A percentile compares a stretch with the other conserved stretches of the same genome.
Conservation (phyloP, 305 asterid species). For the Coffea humblotiana region DNA sequence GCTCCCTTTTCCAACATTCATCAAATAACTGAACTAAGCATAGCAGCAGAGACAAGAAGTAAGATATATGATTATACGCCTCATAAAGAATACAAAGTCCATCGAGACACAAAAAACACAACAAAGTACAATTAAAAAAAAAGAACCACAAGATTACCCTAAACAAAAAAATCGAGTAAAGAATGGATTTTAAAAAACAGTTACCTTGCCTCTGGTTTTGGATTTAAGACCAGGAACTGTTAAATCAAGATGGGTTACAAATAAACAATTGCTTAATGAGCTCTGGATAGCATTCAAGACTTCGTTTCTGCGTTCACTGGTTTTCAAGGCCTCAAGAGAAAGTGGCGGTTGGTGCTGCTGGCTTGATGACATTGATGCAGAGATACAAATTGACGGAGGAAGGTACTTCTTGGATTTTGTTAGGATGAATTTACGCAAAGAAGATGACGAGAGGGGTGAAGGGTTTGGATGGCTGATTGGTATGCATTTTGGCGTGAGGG, state of each 20-base stretch:
- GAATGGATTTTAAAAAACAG: neutral
- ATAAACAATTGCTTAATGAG: slow-evolving; percentile 61
- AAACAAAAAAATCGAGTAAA: neutral
- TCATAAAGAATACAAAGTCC: neutral
- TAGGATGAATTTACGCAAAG: slow-evolving; percentile 10
- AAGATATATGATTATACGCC: neutral
- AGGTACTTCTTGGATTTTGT: slow-evolving; percentile 30
- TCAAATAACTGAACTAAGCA: neutral
- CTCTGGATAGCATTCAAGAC: slow-evolving; percentile 48
- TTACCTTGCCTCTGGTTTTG: slow-evolving; percentile 88
- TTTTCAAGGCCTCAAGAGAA: slow-evolving; percentile 32
- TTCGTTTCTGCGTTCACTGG: slow-evolving; percentile 50
- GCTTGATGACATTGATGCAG: slow-evolving; percentile 44
- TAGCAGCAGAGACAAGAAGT: neutral
- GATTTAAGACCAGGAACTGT: slow-evolving; percentile 69
- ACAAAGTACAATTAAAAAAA: neutral
- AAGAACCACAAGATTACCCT: neutral
- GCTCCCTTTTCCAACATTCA: neutral
- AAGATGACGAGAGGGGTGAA: slow-evolving; percentile 22
- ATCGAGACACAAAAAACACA: neutral
- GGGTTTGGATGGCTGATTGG: slow-evolving; percentile 11
- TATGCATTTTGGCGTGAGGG: slow-evolving; percentile 27
- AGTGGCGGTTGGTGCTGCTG: slow-evolving; percentile 30
- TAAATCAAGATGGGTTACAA: slow-evolving; percentile 74
- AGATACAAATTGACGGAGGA: slow-evolving; percentile 28